Base-by-base conservation (phyloP, 2,329 filamentous ascomycete species). In the Podosphaera fusca region DNA sequence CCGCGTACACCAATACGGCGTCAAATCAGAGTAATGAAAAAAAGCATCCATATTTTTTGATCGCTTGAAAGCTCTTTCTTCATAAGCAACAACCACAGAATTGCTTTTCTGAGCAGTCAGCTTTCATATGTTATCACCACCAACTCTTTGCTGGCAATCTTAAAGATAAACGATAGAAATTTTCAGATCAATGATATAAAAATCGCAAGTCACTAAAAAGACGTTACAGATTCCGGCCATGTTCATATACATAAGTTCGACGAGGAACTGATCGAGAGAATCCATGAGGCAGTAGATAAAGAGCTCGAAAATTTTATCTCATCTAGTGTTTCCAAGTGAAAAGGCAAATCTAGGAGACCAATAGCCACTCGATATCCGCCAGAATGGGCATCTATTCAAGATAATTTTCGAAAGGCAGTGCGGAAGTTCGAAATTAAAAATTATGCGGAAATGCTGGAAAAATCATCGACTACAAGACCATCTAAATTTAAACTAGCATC, bases 191-290 rank as follows among this genome's bases (percentile, higher is more conserved):
- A 29, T 35, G n/a, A 53, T 1, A 36, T 6, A 14, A 53, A 14
- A 53, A 36, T 36, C 14, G 50, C 50, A 4, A 53, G 33, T 53
- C 50, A 53, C 8, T 14, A 35, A 14, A 4, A 35, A 29, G 30
- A 53, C 4, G 14, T 53, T 29, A 38, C 29, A 6, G 50, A 53
- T 36, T 35, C 50, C 6, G 36, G 36, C 29, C 31, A 53, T 36
- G 31, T 38, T 2, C n/a, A 53, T 38, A 36, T 33, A 6, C 40
- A 46, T 34, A 45, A 56, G 2, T 33, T 47, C 7, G 36, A 40
- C 21, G 55, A 56, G 49, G 55, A 56, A 9, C 14, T 29, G 38
- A 36, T 56, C 31, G 55, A 49, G 30, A 56, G 31, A 45, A 53
- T 53, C 34, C 34, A 34, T 35, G 33, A 34, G n/a, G 33, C 50